A percentile compares a stretch with the other conserved stretches of the same genome.
Conservation (phyloP, 768 basidiomycete species). For the Trametes coccinea region DNA sequence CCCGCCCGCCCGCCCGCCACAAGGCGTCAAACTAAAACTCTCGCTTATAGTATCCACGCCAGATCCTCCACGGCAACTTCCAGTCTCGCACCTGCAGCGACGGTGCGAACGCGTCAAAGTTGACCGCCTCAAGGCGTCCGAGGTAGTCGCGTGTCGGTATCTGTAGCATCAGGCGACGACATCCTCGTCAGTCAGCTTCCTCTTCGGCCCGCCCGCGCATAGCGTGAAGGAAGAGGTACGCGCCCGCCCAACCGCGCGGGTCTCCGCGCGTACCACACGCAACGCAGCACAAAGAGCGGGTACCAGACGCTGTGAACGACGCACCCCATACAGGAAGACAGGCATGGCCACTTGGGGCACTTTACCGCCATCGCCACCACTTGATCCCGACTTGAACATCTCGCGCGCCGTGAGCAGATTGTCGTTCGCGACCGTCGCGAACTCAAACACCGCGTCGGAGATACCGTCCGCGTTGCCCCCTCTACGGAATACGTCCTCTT, state of each 20-base stretch:
- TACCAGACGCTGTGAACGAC: conserved; percentile 33
- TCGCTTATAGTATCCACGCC: conserved; percentile 51
- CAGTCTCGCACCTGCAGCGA: conserved; percentile 68
- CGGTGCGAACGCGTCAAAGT: conserved; percentile 73
- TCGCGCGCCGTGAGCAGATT: conserved; percentile 73
- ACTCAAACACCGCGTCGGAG: conserved; percentile 79
- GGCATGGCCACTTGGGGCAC: conserved; percentile 65
- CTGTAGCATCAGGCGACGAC: conserved; percentile 37
- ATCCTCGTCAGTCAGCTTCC: conserved; percentile 16
- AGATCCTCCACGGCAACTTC: conserved; percentile 75
- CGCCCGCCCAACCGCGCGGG: no score
- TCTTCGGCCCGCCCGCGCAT: conserved; percentile 1
- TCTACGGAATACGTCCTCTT: conserved; percentile 74
- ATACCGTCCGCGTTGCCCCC: conserved; percentile 57
- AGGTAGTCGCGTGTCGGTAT: conserved; percentile 70
- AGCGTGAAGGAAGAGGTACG: no score
- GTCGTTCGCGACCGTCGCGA: conserved; percentile 80
- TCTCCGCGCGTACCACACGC: no score
- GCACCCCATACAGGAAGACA: conserved; percentile 69
- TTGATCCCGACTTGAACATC: conserved; percentile 53
- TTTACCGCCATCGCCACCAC: conserved; percentile 43
- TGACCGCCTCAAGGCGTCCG: conserved; percentile 59
- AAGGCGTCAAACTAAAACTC: conserved; percentile 30
- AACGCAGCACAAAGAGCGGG: no score
- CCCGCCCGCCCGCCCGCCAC: neutral